These are phyloP conservation scores for Cercospora citrullina DNA, from an alignment of 2,329 filamentous ascomycete species.

Conservation along the genomic window DNA sequence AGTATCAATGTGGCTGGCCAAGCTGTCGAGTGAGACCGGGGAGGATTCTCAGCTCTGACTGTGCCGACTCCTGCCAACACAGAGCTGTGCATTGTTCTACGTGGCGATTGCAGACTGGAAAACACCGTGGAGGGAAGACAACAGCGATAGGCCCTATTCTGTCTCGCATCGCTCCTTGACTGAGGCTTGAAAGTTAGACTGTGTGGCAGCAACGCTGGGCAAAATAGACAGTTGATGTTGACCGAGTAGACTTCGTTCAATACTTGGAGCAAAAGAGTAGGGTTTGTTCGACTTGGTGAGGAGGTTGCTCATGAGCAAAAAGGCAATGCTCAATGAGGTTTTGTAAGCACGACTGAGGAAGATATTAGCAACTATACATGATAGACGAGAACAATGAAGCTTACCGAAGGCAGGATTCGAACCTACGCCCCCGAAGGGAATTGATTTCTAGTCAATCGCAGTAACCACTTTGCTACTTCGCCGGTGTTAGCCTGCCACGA, in stretches of 20 bases:
- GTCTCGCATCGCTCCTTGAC: too few species aligned
- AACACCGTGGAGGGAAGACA: too few species aligned
- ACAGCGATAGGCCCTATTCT: too few species aligned
- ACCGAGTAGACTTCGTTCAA: neutral
- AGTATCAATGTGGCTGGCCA: neutral
- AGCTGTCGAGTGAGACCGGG: neutral
- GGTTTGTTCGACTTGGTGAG: too few species aligned
- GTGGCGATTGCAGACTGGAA: neutral
- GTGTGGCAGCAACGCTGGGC: neutral
- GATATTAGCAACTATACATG: too few species aligned
- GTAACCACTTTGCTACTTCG: conserved; percentile 26
- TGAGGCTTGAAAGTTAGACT: neutral
- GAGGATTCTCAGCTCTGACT: neutral
- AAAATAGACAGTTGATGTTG: neutral
- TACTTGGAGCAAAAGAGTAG: neutral
- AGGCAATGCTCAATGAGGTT: too few species aligned
- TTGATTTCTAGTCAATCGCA: conserved; percentile 27
- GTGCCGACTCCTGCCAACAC: neutral
- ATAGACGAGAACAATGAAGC: too few species aligned
- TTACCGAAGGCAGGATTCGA: conserved; percentile 19
- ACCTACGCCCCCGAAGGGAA: conserved; percentile 25
- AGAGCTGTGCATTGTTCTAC: neutral
- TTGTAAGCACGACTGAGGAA: too few species aligned
- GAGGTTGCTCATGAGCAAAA: too few species aligned
- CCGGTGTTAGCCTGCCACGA: too few species aligned